Evolutionary conservation across 768 basidiomycete species (phyloP).

Genomic region (Coprinellus aureogranulatus): DNA sequence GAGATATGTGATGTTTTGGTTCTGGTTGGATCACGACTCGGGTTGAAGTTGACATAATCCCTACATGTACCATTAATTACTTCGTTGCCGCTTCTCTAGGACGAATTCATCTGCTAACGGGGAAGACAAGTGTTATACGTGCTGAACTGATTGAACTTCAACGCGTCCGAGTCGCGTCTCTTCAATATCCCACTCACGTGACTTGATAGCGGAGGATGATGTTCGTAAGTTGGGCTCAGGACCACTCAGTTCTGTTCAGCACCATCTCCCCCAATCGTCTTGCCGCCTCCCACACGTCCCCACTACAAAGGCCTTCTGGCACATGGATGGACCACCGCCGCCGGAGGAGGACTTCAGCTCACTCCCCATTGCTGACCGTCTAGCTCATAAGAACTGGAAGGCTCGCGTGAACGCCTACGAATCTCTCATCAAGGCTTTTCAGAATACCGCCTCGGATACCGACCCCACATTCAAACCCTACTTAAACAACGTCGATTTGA

Average conservation of each 20-base stretch:
- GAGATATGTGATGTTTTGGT: conserved; percentile 58
- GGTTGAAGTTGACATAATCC: conserved; percentile 21
- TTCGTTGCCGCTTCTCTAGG: too few species aligned
- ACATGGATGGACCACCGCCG: conserved; percentile 89
- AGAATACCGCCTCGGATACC: conserved; percentile 84
- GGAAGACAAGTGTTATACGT: too few species aligned
- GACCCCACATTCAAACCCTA: conserved; percentile 95
- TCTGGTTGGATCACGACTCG: conserved; percentile 56
- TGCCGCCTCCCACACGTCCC: conserved; percentile 14
- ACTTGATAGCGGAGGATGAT: conserved; percentile 2
- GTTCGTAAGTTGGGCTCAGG: conserved; percentile 4
- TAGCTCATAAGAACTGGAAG: conserved; percentile 98
- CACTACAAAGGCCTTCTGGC: conserved; percentile 11
- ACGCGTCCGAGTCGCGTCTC: background rate
- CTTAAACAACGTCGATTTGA: conserved; percentile 67
- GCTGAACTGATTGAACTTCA: too few species aligned
- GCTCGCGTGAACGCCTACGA: conserved; percentile 94
- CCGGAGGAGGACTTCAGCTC: conserved; percentile 90
- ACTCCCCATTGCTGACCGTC: conserved; percentile 74
- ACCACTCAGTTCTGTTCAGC: background rate
- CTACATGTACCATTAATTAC: too few species aligned
- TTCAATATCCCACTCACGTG: conserved; percentile 1
- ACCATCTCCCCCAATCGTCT: background rate
- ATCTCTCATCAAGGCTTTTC: conserved; percentile 80
- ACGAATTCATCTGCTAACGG: too few species aligned